These are phyloP conservation scores for Casuarina cunninghamiana DNA, from an alignment of 306 rosid species.

Conservation along the genomic window DNA sequence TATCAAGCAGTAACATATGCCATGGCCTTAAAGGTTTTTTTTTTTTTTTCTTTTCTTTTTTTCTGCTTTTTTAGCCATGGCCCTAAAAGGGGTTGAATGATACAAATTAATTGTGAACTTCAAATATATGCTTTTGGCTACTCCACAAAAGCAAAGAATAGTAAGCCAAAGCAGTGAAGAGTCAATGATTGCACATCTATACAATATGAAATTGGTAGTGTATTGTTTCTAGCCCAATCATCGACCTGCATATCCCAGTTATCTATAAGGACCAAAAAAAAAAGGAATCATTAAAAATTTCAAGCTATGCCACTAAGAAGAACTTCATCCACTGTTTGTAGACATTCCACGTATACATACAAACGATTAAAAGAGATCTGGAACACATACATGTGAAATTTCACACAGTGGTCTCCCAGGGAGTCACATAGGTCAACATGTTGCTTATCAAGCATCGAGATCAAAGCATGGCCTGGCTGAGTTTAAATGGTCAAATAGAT, in stretches of 20 bases:
- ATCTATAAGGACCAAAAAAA: not conserved
- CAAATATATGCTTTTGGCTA: not conserved
- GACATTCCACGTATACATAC: not conserved
- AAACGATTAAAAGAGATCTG: not conserved
- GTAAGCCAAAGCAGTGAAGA: not conserved
- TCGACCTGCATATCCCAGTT: not conserved
- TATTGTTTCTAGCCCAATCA: not conserved
- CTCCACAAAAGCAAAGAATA: not conserved
- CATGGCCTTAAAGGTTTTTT: too few relatives aligned
- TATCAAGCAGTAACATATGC: not conserved
- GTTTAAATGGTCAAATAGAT: not conserved
- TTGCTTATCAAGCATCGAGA: not conserved
- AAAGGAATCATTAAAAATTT: not conserved
- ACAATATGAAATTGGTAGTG: not conserved
- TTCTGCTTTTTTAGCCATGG: not conserved
- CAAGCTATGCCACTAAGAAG: not conserved
- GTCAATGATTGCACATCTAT: not conserved
- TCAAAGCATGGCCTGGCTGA: not conserved
- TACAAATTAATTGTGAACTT: not conserved
- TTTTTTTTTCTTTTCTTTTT: too few relatives aligned
- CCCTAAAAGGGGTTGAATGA: not conserved
- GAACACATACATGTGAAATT: not conserved
- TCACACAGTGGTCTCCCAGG: not conserved
- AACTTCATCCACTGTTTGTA: not conserved
- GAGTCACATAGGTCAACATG: not conserved